Conservation (phyloP, 495 filamentous ascomycete genomes). For the Sabuloglossum arenarium region DNA sequence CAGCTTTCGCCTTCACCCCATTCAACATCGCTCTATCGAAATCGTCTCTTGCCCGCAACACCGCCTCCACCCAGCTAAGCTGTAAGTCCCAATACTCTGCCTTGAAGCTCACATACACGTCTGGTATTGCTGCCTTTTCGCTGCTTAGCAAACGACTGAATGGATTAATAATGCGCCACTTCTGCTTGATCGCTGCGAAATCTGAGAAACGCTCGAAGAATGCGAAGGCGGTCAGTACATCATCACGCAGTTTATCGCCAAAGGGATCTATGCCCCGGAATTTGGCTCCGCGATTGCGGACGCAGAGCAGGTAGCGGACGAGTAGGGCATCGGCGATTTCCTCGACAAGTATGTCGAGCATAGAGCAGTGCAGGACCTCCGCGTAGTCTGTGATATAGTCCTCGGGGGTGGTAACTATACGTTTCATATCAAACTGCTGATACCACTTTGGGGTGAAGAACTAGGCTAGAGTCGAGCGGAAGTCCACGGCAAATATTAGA, state of each 20-base stretch:
- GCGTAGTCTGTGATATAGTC: constrained; percentile 82
- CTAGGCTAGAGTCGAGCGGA: constrained; percentile 55
- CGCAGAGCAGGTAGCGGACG: constrained; percentile 61
- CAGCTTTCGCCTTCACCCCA: constrained; percentile 64
- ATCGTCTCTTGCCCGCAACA: constrained; percentile 71
- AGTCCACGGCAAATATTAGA: constrained; percentile 74
- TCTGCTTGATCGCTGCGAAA: constrained; percentile 59
- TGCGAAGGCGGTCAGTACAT: constrained; percentile 62
- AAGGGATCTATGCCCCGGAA: constrained; percentile 70
- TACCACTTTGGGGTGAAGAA: constrained; percentile 92
- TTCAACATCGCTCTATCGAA: constrained; percentile 82
- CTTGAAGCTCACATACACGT: constrained; percentile 58
- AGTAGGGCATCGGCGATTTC: constrained; percentile 82
- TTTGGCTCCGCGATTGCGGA: constrained; percentile 76
- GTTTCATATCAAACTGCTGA: constrained; percentile 54
- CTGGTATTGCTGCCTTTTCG: constrained; percentile 51
- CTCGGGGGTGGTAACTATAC: constrained; percentile 79
- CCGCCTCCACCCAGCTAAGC: constrained; percentile 90
- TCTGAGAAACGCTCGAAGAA: constrained; percentile 39
- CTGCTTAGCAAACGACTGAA: constrained; percentile 53
- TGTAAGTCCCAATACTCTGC: constrained; percentile 81
- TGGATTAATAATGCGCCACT: constrained; percentile 75
- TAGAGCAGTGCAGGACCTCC: constrained; percentile 55
- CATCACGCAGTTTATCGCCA: constrained; percentile 76
- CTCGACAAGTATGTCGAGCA: constrained; percentile 75